These are phyloP conservation scores for Escovopsis sp. DNA, from an alignment of 2,329 filamentous ascomycete genomes.

Conservation along the genomic window DNA sequence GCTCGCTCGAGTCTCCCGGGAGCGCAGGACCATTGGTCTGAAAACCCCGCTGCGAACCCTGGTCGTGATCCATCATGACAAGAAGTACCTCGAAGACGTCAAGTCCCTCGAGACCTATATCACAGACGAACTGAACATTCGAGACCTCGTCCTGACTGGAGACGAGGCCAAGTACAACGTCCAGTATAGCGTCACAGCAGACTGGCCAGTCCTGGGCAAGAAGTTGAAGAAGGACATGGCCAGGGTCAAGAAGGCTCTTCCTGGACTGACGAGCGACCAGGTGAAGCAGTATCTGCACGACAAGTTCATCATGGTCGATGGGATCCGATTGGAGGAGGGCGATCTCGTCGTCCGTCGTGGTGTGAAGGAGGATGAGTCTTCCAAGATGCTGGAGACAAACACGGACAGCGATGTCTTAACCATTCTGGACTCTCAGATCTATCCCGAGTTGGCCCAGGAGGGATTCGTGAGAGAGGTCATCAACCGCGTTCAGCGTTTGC, in stretches of 20 bases:
- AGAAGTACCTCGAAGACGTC: slow-evolving; percentile 73
- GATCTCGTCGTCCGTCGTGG: slow-evolving; percentile 68
- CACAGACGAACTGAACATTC: slow-evolving; percentile 79
- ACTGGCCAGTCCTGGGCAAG: slow-evolving; percentile 90
- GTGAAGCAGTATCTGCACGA: slow-evolving; percentile 63
- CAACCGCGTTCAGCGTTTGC: slow-evolving; percentile 77
- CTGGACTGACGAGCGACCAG: slow-evolving; percentile 59
- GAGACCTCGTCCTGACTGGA: slow-evolving; percentile 66
- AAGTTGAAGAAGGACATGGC: slow-evolving; percentile 92
- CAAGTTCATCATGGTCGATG: slow-evolving; percentile 67
- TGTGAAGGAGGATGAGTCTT: slow-evolving; percentile 55
- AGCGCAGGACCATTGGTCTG: slow-evolving; percentile 67
- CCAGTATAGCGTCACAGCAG: slow-evolving; percentile 74
- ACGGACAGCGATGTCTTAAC: slow-evolving; percentile 81
- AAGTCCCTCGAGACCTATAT: slow-evolving; percentile 79
- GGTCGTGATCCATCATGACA: slow-evolving; percentile 73
- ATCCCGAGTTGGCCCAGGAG: slow-evolving; percentile 76
- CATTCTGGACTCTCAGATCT: slow-evolving; percentile 68
- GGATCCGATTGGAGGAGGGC: slow-evolving; percentile 65
- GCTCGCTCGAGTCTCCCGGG: slow-evolving; percentile 69
- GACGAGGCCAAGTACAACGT: slow-evolving; percentile 89
- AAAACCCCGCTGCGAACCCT: slow-evolving; percentile 86
- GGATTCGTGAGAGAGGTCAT: slow-evolving; percentile 85
- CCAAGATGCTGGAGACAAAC: slow-evolving; percentile 68
- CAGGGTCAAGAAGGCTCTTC: slow-evolving; percentile 82